These are phyloP conservation scores for Globisporangium solare DNA, from an alignment of 352 stramenopile species.

Conservation along the genomic window DNA sequence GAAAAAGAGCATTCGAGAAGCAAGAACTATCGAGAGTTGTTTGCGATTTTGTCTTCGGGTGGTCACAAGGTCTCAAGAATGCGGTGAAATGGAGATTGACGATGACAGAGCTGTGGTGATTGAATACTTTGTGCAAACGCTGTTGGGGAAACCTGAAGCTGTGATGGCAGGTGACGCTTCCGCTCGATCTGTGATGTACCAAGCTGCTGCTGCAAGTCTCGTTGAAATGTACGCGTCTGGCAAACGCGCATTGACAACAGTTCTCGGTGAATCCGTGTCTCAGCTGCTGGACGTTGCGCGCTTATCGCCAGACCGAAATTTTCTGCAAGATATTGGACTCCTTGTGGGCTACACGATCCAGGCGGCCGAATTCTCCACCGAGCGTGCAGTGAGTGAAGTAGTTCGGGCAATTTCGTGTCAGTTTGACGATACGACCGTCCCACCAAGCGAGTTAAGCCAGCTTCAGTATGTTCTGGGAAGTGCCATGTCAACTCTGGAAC, in stretches of 20 bases:
- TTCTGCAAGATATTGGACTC: slow-evolving; percentile 29
- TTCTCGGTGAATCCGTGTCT: slow-evolving; percentile 16
- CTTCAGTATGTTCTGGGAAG: slow-evolving; percentile 38
- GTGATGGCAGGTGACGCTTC: background rate
- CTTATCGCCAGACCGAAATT: slow-evolving; percentile 26
- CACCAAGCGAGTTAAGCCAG: slow-evolving; percentile 13
- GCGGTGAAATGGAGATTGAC: slow-evolving; percentile 14
- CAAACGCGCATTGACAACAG: slow-evolving; percentile 18
- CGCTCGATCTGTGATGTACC: slow-evolving; percentile 16
- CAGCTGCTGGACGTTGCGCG: slow-evolving; percentile 22
- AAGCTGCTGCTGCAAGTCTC: slow-evolving; percentile 31
- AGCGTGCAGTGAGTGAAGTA: slow-evolving; percentile 19
- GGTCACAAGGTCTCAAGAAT: slow-evolving; percentile 20
- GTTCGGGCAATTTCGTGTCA: slow-evolving; percentile 17
- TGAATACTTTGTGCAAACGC: slow-evolving; percentile 46
- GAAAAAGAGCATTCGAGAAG: slow-evolving; percentile 33
- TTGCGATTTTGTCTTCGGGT: slow-evolving; percentile 50
- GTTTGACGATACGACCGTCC: slow-evolving; percentile 11
- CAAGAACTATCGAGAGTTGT: slow-evolving; percentile 36
- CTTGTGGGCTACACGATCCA: slow-evolving; percentile 26
- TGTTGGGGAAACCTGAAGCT: slow-evolving; percentile 19
- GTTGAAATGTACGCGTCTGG: slow-evolving; percentile 32
- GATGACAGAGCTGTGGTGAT: slow-evolving; percentile 28
- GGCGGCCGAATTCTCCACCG: slow-evolving; percentile 13
- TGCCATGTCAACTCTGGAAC: slow-evolving; percentile 21